phyloP scores from a whole-genome alignment of 1,139 yeast species.

The Geotrichum macrosporum region DNA sequence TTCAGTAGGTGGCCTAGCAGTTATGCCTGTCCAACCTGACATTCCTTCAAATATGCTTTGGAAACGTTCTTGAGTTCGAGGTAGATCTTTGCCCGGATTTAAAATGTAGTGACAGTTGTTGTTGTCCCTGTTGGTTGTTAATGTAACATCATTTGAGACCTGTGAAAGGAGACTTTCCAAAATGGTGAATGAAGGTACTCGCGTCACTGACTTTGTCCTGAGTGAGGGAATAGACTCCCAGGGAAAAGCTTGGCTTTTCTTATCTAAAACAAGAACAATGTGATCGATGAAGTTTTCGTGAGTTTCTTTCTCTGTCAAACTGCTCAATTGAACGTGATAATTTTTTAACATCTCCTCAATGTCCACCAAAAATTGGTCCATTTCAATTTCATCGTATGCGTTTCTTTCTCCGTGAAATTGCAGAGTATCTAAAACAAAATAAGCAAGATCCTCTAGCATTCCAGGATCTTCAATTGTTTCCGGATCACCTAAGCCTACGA shows the following conservation, averaged over 20 bases:
- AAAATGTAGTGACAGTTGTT: conserved; percentile 52
- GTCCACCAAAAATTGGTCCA: conserved; percentile 47
- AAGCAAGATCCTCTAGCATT: conserved; percentile 59
- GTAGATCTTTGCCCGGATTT: conserved; percentile 78
- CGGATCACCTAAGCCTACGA: conserved; percentile 47
- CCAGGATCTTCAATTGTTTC: conserved; percentile 38
- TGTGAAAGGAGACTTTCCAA: conserved; percentile 44
- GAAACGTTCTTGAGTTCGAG: conserved; percentile 62
- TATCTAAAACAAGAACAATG: conserved; percentile 63
- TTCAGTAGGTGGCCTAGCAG: conserved; percentile 57
- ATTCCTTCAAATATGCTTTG: conserved; percentile 42
- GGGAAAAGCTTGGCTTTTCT: conserved; percentile 63
- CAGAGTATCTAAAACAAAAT: conserved; percentile 56
- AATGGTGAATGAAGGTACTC: conserved; percentile 65
- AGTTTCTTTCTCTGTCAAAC: conserved; percentile 6
- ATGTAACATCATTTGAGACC: conserved; percentile 20
- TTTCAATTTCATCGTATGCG: conserved; percentile 60
- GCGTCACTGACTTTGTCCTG: conserved; percentile 53
- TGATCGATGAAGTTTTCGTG: conserved; percentile 41
- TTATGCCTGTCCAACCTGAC: conserved; percentile 52
- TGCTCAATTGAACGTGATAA: conserved; percentile 27
- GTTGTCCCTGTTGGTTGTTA: conserved; percentile 25
- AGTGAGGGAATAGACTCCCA: conserved; percentile 80
- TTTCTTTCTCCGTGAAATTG: conserved; percentile 61
- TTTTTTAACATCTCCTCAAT: conserved; percentile 45